Evolutionary conservation across 2,329 filamentous ascomycete species (phyloP).

Genomic region (Leptographium wingfieldii): DNA sequence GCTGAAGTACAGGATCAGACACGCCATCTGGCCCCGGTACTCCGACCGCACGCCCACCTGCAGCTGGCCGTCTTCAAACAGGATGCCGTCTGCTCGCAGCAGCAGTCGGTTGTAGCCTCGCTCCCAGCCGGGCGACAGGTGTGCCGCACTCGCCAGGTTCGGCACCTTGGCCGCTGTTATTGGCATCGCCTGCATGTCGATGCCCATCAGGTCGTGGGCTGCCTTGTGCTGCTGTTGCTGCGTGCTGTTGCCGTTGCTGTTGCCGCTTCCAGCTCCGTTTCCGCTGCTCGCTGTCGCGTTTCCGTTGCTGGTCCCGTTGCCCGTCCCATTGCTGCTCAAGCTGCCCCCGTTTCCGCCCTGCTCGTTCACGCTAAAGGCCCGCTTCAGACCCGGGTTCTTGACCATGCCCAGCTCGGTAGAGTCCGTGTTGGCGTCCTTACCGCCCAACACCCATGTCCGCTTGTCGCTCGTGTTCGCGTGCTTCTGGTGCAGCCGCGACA

Average conservation of each 20-base stretch:
- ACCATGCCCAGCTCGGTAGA: conserved; percentile 66
- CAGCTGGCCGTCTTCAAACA: conserved; percentile 91
- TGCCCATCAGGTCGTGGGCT: conserved; percentile 58
- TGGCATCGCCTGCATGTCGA: conserved; percentile 57
- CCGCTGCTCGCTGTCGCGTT: not conserved
- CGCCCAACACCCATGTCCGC: conserved; percentile 94
- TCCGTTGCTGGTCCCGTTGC: conserved; percentile 29
- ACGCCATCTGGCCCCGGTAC: conserved; percentile 90
- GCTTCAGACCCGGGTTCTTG: conserved; percentile 71
- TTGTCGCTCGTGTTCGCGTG: conserved; percentile 88
- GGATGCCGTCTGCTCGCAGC: conserved; percentile 67
- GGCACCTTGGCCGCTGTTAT: conserved; percentile 47
- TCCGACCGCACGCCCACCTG: conserved; percentile 88
- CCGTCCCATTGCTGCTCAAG: not conserved
- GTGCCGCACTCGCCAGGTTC: conserved; percentile 83
- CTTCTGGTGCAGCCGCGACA: conserved; percentile 90
- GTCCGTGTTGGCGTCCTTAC: conserved; percentile 84
- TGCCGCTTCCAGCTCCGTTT: not conserved
- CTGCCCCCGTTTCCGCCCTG: conserved; percentile 29
- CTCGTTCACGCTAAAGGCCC: conserved; percentile 58
- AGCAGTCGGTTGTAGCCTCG: conserved; percentile 75
- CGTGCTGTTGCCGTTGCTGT: not conserved
- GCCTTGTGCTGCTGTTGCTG: conserved; percentile 23
- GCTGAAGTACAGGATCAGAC: conserved; percentile 87
- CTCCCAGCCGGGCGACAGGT: conserved; percentile 92